Evolutionary conservation across 306 rosid species (phyloP).

Genomic region (Acacia crassicarpa): DNA sequence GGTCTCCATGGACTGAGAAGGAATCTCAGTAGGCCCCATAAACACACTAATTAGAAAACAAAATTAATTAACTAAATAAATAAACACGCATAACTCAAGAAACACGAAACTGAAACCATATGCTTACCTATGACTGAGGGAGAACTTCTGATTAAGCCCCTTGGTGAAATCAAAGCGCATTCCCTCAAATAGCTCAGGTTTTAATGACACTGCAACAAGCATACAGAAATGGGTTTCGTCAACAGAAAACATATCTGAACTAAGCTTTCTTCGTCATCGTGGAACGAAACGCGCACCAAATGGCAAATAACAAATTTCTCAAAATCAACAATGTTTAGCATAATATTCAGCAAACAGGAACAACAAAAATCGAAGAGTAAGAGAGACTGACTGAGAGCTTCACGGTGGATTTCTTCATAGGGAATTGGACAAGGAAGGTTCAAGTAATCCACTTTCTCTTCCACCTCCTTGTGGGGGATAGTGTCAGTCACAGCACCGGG

Average conservation of each 20-base stretch:
- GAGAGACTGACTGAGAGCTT: constrained; percentile 74
- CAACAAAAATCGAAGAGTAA: background rate
- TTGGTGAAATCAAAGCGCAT: constrained; percentile 94
- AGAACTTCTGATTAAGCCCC: constrained; percentile 84
- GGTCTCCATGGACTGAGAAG: constrained; percentile 81
- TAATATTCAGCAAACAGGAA: background rate
- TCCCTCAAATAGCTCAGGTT: constrained; percentile 93
- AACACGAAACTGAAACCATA: background rate
- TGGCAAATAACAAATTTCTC: background rate
- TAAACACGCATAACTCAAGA: background rate
- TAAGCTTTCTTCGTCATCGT: background rate
- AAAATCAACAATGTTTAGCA: background rate
- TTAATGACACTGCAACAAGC: constrained; percentile 70
- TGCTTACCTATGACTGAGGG: constrained; percentile 89
- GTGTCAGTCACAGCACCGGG: background rate
- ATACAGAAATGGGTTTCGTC: background rate
- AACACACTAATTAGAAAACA: constrained; percentile 52
- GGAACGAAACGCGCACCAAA: background rate
- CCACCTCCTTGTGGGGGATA: constrained; percentile 24
- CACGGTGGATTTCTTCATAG: constrained; percentile 97
- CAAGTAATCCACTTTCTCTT: constrained; percentile 66
- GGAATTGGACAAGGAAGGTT: constrained; percentile 94
- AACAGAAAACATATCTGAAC: background rate
- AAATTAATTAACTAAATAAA: background rate
- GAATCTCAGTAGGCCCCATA: constrained; percentile 94